These are phyloP conservation scores for Kodamaea kaohsiungensis DNA, from an alignment of 805 yeast species.

Conservation along the genomic window DNA sequence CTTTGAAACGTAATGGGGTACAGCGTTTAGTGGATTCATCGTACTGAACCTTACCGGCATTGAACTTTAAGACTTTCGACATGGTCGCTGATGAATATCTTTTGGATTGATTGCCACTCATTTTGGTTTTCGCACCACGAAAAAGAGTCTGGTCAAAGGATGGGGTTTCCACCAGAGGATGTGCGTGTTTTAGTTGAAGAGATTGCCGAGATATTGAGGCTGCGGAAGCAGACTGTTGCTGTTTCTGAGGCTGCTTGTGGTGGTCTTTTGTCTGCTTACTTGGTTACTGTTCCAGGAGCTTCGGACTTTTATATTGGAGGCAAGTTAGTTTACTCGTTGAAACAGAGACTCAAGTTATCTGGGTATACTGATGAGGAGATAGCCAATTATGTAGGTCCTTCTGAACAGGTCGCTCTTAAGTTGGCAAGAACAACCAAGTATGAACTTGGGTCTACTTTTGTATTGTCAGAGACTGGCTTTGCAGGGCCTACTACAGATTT, in stretches of 20 bases:
- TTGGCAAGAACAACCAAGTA: slow-evolving; percentile 77
- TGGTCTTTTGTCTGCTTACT: slow-evolving; percentile 76
- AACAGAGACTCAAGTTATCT: slow-evolving; percentile 68
- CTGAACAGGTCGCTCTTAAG: slow-evolving; percentile 69
- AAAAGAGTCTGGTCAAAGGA: slow-evolving; percentile 4
- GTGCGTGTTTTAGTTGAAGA: slow-evolving; percentile 49
- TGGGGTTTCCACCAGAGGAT: slow-evolving; percentile 62
- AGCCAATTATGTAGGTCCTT: slow-evolving; percentile 74
- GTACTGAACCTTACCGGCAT: slow-evolving; percentile 76
- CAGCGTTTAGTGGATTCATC: slow-evolving; percentile 63
- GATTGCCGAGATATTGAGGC: slow-evolving; percentile 58
- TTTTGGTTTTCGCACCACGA: background rate
- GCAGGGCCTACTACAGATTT: slow-evolving; percentile 69
- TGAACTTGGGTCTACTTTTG: slow-evolving; percentile 81
- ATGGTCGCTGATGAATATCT: slow-evolving; percentile 7
- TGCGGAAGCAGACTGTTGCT: slow-evolving; percentile 64
- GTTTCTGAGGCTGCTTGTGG: slow-evolving; percentile 91
- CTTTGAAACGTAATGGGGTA: slow-evolving; percentile 71
- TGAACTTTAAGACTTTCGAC: slow-evolving; percentile 49
- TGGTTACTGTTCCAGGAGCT: slow-evolving; percentile 85
- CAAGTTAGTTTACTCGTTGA: slow-evolving; percentile 73
- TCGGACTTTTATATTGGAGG: slow-evolving; percentile 84
- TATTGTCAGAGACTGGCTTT: slow-evolving; percentile 82
- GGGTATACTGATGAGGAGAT: slow-evolving; percentile 82
- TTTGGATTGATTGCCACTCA: background rate